Base-by-base conservation (phyloP, 176 grass and related monocot species). In the Calamus simplicifolius region DNA sequence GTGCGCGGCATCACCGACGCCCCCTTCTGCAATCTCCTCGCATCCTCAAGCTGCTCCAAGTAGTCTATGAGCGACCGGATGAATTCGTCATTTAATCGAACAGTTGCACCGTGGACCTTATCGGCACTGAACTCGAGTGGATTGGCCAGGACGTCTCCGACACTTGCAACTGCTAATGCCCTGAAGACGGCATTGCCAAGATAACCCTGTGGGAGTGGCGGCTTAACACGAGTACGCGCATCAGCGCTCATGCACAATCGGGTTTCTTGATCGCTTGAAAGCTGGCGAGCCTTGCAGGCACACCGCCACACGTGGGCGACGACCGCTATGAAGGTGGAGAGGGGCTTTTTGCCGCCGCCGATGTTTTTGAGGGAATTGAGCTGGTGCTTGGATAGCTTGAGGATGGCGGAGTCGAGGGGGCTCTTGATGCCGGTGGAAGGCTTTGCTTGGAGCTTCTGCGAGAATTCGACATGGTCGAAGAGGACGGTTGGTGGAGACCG, bases 121-220 rank as follows among this genome's bases (percentile, higher is more conserved):
- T 68, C 31, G 0, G 77, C 88, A 0, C 30, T 65, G 31, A 61
- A 16, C 3, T 27, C 71, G 0, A 92, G 58, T 0, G 88, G 64
- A 61, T 61, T 78, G 8, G 21, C 31, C 25, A 69, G 29, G 61
- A 93, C 62, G 62, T 88, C 84, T 16, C 63, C 66, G 5, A 29
- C 80, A 5, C 38, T 71, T 17, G 80, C 70, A 0, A 14, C 4
- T 18, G 29, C 50, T 16, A 84, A 93, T 58, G 79, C 84, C 1
- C 84, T 77, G 2, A 94, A 30, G 48, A 94, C 80, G n/a, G 80
- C 89, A 76, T 94, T 94, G 0, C 89, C 89, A 31, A 94, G 78
- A 70, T 81, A 94, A 0, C 74, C 75, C 0, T 31, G 17, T 0
- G 81, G 77, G 0, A 85, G 74, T 5, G 71, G 89, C 10, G 89